A percentile compares a stretch with the other conserved stretches of the same genome.
These are phyloP conservation scores for Grifola frondosa DNA, from an alignment of 1,284 basidiomycete genomes.

Conservation along the genomic window DNA sequence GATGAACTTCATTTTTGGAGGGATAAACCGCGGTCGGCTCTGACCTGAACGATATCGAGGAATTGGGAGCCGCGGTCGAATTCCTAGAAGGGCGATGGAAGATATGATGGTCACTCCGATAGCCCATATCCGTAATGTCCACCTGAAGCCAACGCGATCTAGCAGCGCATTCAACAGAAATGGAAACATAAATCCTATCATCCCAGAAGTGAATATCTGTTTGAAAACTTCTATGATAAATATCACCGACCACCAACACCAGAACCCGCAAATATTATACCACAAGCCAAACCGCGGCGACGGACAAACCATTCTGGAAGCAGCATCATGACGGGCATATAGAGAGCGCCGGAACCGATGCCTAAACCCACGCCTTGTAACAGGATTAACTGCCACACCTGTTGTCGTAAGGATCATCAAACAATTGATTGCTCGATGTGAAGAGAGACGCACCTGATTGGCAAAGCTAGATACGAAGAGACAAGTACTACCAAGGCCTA, in stretches of 20 bases:
- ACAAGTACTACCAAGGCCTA: slow-evolving; percentile 19
- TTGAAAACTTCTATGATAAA: background rate
- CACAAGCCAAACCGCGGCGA: slow-evolving; percentile 26
- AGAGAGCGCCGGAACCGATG: slow-evolving; percentile 23
- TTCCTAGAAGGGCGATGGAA: slow-evolving; percentile 21
- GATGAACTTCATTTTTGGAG: slow-evolving; percentile 25
- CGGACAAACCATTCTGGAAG: slow-evolving; percentile 24
- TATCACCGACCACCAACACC: slow-evolving; percentile 29
- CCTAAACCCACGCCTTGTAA: slow-evolving; percentile 29
- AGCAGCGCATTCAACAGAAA: slow-evolving; percentile 26
- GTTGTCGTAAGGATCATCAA: background rate
- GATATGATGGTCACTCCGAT: slow-evolving; percentile 16
- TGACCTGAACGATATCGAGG: slow-evolving; percentile 19
- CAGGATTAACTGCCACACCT: slow-evolving; percentile 29
- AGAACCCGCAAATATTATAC: slow-evolving; percentile 30
- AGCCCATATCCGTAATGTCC: slow-evolving; percentile 28
- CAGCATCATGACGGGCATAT: slow-evolving; percentile 25
- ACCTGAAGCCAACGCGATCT: slow-evolving; percentile 22
- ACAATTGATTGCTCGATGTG: too few species aligned
- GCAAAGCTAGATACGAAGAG: slow-evolving; percentile 28
- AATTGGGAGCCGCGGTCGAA: slow-evolving; percentile 24
- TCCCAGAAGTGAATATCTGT: too few species aligned
- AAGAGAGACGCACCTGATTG: slow-evolving; percentile 13
- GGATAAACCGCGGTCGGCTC: slow-evolving; percentile 22
- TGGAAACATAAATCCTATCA: slow-evolving; percentile 27